These are phyloP conservation scores for Choiromyces venosus DNA, from an alignment of 495 filamentous ascomycete species.

Conservation along the genomic window DNA sequence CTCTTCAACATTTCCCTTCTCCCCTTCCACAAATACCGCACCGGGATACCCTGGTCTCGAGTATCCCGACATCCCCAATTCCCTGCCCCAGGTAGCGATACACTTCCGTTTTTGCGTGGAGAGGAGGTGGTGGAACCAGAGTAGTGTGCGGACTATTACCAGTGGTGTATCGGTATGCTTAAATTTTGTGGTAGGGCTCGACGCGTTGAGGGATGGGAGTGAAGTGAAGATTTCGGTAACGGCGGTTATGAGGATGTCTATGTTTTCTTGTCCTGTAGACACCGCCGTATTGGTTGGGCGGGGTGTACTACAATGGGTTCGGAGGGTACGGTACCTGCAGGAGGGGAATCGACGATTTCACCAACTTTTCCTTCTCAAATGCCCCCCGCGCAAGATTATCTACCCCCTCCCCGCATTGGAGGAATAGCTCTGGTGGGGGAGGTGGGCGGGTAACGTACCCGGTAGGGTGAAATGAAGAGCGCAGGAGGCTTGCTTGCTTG, in stretches of 20 bases:
- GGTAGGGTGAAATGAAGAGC: constrained; percentile 9
- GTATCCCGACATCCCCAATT: constrained; percentile 1
- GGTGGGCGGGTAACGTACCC: background rate
- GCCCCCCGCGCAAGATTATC: background rate
- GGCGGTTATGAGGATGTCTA: constrained; percentile 5
- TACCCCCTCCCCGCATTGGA: background rate
- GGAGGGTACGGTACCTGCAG: background rate
- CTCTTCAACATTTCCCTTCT: constrained; percentile 2
- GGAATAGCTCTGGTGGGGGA: background rate
- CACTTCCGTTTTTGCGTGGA: background rate
- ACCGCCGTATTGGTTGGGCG: too few species aligned
- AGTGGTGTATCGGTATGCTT: too few species aligned
- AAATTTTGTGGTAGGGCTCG: too few species aligned
- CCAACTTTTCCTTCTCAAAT: constrained; percentile 2
- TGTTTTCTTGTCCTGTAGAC: constrained; percentile 2
- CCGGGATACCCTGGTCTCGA: constrained; percentile 2
- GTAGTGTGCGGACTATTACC: background rate
- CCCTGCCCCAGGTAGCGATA: background rate
- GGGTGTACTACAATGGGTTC: too few species aligned
- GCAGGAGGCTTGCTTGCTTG: background rate
- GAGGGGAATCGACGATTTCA: background rate
- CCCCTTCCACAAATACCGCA: background rate
- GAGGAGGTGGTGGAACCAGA: constrained; percentile 9
- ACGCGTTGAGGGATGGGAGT: too few species aligned
- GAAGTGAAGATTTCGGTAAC: background rate